Base-by-base conservation (phyloP, 306 rosid species). In the Bauhinia variegata region DNA sequence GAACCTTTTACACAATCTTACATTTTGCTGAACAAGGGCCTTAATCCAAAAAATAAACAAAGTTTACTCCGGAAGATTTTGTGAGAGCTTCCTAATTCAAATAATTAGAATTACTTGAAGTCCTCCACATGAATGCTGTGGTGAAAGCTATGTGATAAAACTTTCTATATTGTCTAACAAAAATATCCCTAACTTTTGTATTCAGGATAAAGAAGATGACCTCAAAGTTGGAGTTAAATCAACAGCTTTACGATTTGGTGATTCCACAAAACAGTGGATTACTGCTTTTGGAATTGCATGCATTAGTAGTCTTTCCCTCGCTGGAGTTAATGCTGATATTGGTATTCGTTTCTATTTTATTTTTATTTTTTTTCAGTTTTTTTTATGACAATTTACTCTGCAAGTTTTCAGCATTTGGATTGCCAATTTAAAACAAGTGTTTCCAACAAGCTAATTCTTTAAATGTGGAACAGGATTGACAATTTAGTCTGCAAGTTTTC, bases 191-290 rank as follows among this genome's bases (percentile, higher is more conserved):
- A 60, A 76, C 44, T 59, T 49, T 65, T 71, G 71, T 67, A 60
- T 82, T 55, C 82, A 90, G 99, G 99, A 93, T 71, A 93, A 93
- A 76, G 91, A 81, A 59, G 99, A 93, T 34, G 97, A 90, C 75
- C 61, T 89, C 75, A 90, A 85, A 82, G 97, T 93, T 51, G 96
- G 96, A 75, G 87, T 90, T 77, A 90, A 88, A 76, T 93, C 96
- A 72, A 93, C 96, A n/a, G 99, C 99, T 70, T 78, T 93, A 80
- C 85, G 83, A 74, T 93, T 93, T 74, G 96, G 92, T 41, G 96
- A 85, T 79, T 90, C 64, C 8, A 88, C 96, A 0, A 90, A 90
- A 82, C 76, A 80, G 72, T 90, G 99, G 97, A 77, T 84, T 71
- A 46, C 85, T 32, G 88, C 85, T 70, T 93, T 93, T 75, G 92